Evolutionary conservation across 495 filamentous ascomycete genomes (phyloP), one percentile per base, ranked within the genome.

Genomic region (Parathielavia appendiculata): DNA sequence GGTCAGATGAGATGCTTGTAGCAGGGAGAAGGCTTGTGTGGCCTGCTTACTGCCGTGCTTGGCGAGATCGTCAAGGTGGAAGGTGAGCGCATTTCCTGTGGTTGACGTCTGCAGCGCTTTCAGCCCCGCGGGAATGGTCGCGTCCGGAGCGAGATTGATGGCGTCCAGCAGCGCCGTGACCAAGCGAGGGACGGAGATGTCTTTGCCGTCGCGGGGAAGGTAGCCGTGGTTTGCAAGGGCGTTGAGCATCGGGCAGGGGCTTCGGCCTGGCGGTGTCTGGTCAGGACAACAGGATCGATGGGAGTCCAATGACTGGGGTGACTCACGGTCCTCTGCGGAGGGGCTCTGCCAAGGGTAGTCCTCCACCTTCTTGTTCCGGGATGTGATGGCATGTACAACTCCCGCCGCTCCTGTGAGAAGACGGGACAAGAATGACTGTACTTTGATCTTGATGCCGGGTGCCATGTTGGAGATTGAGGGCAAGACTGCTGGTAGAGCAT

Each of bases 171-270:
- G 40, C 8, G 51, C 71, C 0, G 61, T 53, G 54, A 72, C 55
- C 16, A 68, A 58, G 7, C 56, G 58, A 16, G 68, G 59, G 20
- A 71, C 57, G 32, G 64, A 68, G 14, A 70, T 56, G 22, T 66
- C 58, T n/a, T 72, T 63, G 41, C 83, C 82, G 62, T 79, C 74
- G 44, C 71, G 81, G 2, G 79, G 75, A 16, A 85, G 71, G 57
- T 80, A 83, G 51, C 71, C 73, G 64, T 83, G 81, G 69, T 84
- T 84, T 1, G 81, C 81, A 39, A 83, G 70, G 14, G 77, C 71
- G 62, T 84, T 83, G 20, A 84, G 66, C 56, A 77, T 79, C 0
- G 82, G 82, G 54, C 82, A 78, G 49, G 78, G 68, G 58, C 70
- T 66, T 44, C 78, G 60, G 40, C 39, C 65, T 67, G 34, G 7